phyloP scores from a whole-genome alignment of 179 eudicot genomes.

The Camellia oleifera region DNA sequence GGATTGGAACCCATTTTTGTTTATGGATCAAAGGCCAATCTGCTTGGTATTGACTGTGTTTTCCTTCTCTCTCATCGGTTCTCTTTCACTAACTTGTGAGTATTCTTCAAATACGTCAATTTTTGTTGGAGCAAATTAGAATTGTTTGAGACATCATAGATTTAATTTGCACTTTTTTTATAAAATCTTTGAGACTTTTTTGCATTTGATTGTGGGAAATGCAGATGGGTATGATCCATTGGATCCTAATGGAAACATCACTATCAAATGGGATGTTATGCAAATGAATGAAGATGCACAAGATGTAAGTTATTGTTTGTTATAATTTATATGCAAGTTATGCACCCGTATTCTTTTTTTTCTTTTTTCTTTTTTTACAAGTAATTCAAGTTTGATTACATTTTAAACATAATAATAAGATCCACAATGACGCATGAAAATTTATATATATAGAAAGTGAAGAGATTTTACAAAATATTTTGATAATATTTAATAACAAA shows the following conservation, averaged over 20 bases:
- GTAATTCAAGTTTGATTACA: too few relatives aligned
- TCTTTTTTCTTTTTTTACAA: too few relatives aligned
- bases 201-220: constrained; percentile 12
- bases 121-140: background rate
- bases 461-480: too few relatives aligned
- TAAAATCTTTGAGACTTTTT: background rate
- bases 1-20: constrained; percentile 20
- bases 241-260: constrained; percentile 71
- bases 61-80: constrained; percentile 7
- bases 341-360: too few relatives aligned
- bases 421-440: too few relatives aligned
- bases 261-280: constrained; percentile 79
- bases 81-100: constrained; percentile 33
- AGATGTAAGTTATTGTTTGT: constrained; percentile 38
- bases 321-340: too few relatives aligned
- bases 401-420: too few relatives aligned
- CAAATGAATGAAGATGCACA: constrained; percentile 32
- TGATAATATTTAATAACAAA: too few relatives aligned
- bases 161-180: background rate
- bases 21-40: constrained; percentile 21
- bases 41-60: constrained; percentile 21
- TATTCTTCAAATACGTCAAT: background rate
- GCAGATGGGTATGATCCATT: constrained; percentile 81
- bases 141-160: background rate
- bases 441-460: too few relatives aligned